These are phyloP conservation scores for Sisymbrium altissimum DNA, from an alignment of 345 rosid species.

Conservation along the genomic window DNA sequence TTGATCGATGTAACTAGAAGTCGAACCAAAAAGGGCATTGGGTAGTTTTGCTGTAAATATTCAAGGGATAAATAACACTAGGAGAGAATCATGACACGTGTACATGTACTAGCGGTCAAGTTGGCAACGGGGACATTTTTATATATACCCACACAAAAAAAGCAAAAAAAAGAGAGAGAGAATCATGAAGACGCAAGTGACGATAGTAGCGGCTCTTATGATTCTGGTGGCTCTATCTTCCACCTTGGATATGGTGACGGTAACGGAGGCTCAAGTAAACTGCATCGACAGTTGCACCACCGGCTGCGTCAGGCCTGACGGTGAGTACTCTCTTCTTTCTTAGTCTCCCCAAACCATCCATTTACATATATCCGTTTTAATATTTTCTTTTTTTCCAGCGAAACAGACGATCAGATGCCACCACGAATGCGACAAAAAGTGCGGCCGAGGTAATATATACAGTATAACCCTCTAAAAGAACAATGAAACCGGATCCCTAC, in stretches of 20 bases:
- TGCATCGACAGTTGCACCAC: constrained; percentile 52
- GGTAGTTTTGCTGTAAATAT: neutral
- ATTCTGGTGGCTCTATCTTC: constrained; percentile 27
- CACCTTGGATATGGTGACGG: constrained; percentile 26
- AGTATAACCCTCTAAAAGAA: neutral
- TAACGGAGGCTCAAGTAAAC: constrained; percentile 31
- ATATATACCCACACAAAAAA: constrained; percentile 7
- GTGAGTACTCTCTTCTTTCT: constrained; percentile 25
- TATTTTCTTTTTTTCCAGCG: constrained; percentile 10
- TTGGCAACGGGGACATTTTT: constrained; percentile 24
- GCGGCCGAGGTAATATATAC: constrained; percentile 34
- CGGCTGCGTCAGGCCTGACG: constrained; percentile 38
- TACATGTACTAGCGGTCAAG: constrained; percentile 18
- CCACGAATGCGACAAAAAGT: constrained; percentile 39
- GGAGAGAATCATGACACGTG: constrained; percentile 22
- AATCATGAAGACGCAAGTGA: constrained; percentile 29
- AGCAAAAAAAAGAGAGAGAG: neutral
- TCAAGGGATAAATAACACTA: neutral
- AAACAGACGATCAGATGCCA: constrained; percentile 41
- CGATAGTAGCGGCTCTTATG: constrained; percentile 14
- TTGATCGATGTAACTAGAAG: neutral
- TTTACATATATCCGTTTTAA: neutral
- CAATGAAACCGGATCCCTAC: neutral
- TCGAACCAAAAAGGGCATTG: neutral
- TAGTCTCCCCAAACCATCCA: neutral